Conservation (phyloP, 75 land plant genomes). For the Selaginella tamariscina region DNA sequence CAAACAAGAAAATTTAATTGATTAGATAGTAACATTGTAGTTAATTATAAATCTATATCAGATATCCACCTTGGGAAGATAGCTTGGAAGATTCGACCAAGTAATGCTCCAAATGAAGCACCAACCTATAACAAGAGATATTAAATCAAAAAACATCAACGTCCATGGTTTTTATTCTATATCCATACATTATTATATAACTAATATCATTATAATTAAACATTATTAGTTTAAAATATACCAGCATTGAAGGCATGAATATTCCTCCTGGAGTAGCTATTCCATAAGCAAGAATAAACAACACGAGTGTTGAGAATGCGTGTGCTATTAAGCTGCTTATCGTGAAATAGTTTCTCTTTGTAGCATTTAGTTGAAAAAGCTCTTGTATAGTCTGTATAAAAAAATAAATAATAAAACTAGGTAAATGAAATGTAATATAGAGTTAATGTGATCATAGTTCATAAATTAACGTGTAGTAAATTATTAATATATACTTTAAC, state of each 20-base stretch:
- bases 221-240: not conserved
- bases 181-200: too few relatives aligned
- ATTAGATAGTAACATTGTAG: not conserved
- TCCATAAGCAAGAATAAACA: slow-evolving; percentile 35
- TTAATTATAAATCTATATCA: not conserved
- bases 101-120: slow-evolving; percentile 34
- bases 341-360: slow-evolving; percentile 21
- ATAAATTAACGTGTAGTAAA: too few relatives aligned
- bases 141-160: not conserved
- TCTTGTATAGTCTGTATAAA: slow-evolving; percentile 29
- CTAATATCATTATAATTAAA: not conserved
- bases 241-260: slow-evolving; percentile 38
- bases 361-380: slow-evolving; percentile 23
- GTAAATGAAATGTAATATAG: not conserved
- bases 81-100: slow-evolving; percentile 23
- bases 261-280: slow-evolving; percentile 39
- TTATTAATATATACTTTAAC: not conserved
- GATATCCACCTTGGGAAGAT: slow-evolving; percentile 23
- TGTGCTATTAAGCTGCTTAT: slow-evolving; percentile 22
- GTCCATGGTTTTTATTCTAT: too few relatives aligned
- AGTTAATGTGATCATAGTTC: not conserved
- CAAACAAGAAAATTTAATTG: not conserved
- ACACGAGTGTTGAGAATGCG: slow-evolving; percentile 19
- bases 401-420: not conserved
- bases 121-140: slow-evolving; percentile 21